These are phyloP conservation scores for Lasiosphaeria hispida DNA, from an alignment of 495 filamentous ascomycete genomes.

Conservation along the genomic window DNA sequence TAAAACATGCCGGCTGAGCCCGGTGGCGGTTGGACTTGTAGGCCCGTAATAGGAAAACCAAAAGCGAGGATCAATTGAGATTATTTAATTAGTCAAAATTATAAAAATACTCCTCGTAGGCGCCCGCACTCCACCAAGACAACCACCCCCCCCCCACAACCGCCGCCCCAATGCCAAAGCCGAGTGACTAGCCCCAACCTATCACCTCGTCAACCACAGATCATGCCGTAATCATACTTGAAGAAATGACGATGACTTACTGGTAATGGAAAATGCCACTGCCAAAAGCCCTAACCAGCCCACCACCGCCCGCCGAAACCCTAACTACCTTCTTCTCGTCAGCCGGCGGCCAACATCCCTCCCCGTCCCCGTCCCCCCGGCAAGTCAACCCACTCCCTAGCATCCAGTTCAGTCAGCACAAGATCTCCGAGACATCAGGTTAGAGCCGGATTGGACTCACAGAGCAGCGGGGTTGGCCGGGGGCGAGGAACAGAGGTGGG, in stretches of 20 bases:
- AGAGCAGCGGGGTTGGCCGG: background rate
- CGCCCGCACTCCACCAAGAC: too few species aligned
- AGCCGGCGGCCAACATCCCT: constrained; percentile 3
- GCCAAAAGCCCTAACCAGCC: background rate
- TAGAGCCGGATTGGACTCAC: background rate
- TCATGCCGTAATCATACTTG: background rate
- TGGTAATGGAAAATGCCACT: background rate
- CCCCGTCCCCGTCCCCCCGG: background rate
- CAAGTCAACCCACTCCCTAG: background rate
- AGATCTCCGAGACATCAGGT: background rate
- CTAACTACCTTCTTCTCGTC: background rate
- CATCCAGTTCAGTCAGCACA: background rate
- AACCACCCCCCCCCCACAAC: too few species aligned
- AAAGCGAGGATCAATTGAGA: too few species aligned
- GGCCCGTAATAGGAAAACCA: too few species aligned
- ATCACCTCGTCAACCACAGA: background rate
- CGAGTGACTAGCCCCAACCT: background rate
- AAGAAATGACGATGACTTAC: background rate
- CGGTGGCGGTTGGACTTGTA: too few species aligned
- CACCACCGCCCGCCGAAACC: constrained; percentile 3
- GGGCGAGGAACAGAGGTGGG: too few species aligned
- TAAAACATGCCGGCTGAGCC: too few species aligned
- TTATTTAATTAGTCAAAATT: too few species aligned
- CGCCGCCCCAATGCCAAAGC: background rate
- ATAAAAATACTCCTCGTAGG: too few species aligned